Evolutionary conservation across 2,329 filamentous ascomycete genomes (phyloP).

Genomic region (Colletotrichum zoysiae): DNA sequence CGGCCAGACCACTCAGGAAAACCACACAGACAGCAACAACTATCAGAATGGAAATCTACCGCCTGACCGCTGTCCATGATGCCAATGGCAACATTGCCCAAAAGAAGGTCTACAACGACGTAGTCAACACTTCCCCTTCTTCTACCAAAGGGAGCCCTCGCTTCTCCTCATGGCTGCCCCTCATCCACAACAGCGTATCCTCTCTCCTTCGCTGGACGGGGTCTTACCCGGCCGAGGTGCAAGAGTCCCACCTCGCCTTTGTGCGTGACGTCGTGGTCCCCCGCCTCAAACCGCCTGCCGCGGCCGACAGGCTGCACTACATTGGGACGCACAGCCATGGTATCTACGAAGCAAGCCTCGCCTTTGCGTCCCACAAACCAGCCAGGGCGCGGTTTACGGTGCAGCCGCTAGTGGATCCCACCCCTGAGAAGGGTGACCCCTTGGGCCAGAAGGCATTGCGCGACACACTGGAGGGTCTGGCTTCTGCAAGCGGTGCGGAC

Average conservation of each 20-base stretch:
- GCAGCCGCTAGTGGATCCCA: conserved; percentile 19
- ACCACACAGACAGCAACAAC: background rate
- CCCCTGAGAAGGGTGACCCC: background rate
- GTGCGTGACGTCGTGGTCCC: conserved; percentile 26
- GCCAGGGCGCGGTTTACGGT: conserved; percentile 27
- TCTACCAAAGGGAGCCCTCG: conserved; percentile 3
- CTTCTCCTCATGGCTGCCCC: conserved; percentile 28
- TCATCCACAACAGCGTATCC: conserved; percentile 4
- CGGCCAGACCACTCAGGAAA: background rate
- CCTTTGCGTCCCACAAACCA: conserved; percentile 20
- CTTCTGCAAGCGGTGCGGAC: conserved; percentile 25
- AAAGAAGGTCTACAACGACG: conserved; percentile 19
- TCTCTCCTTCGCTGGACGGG: conserved; percentile 29
- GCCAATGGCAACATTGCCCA: background rate
- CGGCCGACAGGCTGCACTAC: conserved; percentile 20
- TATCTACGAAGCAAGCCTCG: conserved; percentile 30
- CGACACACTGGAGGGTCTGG: conserved; percentile 10
- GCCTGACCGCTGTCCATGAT: background rate
- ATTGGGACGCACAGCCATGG: conserved; percentile 25
- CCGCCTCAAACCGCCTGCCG: conserved; percentile 26
- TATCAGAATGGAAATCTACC: conserved; percentile 18
- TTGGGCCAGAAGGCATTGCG: conserved; percentile 29
- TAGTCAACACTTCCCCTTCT: background rate
- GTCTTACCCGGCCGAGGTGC: conserved; percentile 20
- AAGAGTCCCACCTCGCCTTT: conserved; percentile 29